Evolutionary conservation across 176 grass and related monocot species (phyloP).

Genomic region (Bonia amplexicaulis): DNA sequence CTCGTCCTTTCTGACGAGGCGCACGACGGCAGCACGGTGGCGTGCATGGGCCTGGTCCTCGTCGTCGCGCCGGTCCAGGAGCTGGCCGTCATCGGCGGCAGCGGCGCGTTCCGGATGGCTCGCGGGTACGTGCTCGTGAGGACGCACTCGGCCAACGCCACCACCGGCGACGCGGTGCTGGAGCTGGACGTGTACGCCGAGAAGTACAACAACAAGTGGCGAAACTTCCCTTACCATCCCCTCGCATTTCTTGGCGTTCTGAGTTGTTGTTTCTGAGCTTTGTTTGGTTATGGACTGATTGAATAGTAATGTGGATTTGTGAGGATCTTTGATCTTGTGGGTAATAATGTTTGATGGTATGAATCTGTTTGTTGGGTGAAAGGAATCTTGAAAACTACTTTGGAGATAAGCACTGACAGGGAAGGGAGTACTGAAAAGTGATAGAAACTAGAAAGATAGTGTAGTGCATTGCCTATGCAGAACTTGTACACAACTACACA

Average conservation of each 20-base stretch:
- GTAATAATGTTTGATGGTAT: not conserved
- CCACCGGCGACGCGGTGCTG: not conserved
- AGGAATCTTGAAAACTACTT: not conserved
- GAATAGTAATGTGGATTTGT: not conserved
- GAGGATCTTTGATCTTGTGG: not conserved
- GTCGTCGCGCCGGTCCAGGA: not conserved
- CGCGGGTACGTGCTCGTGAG: not conserved
- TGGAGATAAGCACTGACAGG: not conserved
- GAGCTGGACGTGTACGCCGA: not conserved
- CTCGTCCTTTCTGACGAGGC: not conserved
- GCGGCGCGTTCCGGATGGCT: not conserved
- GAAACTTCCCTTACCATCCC: not conserved
- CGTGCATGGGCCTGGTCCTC: not conserved
- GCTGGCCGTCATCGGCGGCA: slow-evolving; percentile 6
- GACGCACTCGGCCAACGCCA: not conserved
- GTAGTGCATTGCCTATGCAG: not conserved
- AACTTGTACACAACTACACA: not conserved
- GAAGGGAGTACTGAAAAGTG: not conserved
- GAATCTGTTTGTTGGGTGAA: not conserved
- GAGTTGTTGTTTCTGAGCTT: not conserved
- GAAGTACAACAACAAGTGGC: not conserved
- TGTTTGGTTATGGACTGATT: not conserved
- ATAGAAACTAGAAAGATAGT: not conserved
- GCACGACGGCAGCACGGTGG: not conserved
- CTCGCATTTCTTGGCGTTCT: not conserved